phyloP scores from a whole-genome alignment of 2,329 filamentous ascomycete species.

The Nigrospora oryzae region DNA sequence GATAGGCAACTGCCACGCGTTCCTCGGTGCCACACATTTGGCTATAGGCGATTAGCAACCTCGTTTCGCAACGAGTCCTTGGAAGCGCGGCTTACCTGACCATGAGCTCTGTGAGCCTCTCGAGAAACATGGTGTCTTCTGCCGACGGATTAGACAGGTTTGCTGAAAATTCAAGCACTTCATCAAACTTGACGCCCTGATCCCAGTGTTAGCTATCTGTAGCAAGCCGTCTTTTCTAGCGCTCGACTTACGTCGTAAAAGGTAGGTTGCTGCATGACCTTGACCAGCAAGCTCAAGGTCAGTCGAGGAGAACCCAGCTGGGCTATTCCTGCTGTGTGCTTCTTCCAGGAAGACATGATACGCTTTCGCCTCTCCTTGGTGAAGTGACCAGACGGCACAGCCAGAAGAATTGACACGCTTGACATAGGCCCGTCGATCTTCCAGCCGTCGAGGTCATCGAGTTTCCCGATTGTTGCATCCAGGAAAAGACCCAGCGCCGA shows the following conservation, averaged over 20 bases:
- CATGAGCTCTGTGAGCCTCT: slow-evolving; percentile 16
- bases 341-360: slow-evolving; percentile 22
- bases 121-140: slow-evolving; percentile 8
- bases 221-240: background rate
- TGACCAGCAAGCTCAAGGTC: slow-evolving; percentile 16
- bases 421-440: background rate
- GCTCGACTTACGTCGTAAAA: slow-evolving; percentile 19
- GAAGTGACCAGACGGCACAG: slow-evolving; percentile 17
- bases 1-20: slow-evolving; percentile 12
- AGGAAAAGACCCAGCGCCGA: slow-evolving; percentile 13
- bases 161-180: slow-evolving; percentile 16
- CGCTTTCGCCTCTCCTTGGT: slow-evolving; percentile 21
- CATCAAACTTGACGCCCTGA: slow-evolving; percentile 19
- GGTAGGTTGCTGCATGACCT: slow-evolving; percentile 20
- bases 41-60: slow-evolving; percentile 11
- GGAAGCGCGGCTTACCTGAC: slow-evolving; percentile 12
- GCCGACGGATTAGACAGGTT: slow-evolving; percentile 7
- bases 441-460: slow-evolving; percentile 7
- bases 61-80: background rate
- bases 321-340: slow-evolving; percentile 11
- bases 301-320: slow-evolving; percentile 10
- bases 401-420: slow-evolving; percentile 8
- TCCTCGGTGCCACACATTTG: slow-evolving; percentile 16
- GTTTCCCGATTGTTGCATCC: slow-evolving; percentile 10
- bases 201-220: slow-evolving; percentile 4